Evolutionary conservation across 441 rosid species (phyloP), one percentile per base, ranked within the genome.

Genomic region (Gossypium schwendimanii): DNA sequence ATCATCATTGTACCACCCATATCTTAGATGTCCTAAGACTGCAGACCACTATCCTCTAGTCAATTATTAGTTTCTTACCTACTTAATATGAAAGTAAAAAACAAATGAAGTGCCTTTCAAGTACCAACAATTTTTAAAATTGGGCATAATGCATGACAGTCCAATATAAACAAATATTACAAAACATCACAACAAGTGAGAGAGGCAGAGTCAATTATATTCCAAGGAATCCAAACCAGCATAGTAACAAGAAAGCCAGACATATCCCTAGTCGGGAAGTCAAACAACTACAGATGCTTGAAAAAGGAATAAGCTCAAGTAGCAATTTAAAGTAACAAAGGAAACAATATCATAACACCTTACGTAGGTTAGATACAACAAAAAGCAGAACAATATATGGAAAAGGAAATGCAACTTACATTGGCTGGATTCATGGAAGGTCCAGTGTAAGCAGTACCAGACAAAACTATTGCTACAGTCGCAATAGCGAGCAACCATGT

Each of bases 371-470:
- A 23, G 39, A 45, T 2, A 70, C 21, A 23, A 33, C 58, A 0
- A 8, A 70, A 55, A 36, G 11, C 15, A 36, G 15, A n/a, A 54
- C 20, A 69, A 33, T 50, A 41, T 0, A n/a, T 26, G 23, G 15
- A 67, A 70, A 24, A 18, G 24, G 55, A 44, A 70, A 41, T 15
- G 73, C 24, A 70, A 68, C 97, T 87, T 82, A 92, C 97, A 84
- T 87, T 87, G 73, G 91, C 96, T 18, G 96, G 97, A 81, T 92
- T 92, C 97, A 92, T 87, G 79, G 90, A 87, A 70, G 96, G 94
- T 64, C 93, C 93, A 3, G 97, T 92, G 77, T 87, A 89, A n/a
- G 79, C 69, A 76, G 86, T 62, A 15, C 97, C 96, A 0, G 81
- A 62, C 33, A 87, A 65, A 39, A 92, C 84, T 70, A 92, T 76